Evolutionary conservation across 257 asterid species (phyloP).

Genomic region (Solanum tarijense): DNA sequence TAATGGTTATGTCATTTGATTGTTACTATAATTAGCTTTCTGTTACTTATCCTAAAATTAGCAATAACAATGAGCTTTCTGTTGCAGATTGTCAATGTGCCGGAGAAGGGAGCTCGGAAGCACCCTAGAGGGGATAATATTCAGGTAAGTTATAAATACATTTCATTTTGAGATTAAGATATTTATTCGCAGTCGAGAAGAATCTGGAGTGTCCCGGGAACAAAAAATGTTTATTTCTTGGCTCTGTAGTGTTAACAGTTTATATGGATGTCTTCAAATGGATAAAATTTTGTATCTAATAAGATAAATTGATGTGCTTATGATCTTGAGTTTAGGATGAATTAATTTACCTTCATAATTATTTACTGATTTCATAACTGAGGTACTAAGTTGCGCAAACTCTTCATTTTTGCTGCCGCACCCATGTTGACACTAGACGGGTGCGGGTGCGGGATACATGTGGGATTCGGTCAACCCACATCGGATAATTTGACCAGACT

Average conservation of each 20-base stretch:
- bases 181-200: not conserved
- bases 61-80: not conserved
- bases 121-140: slow-evolving; percentile 99
- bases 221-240: not conserved
- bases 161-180: not conserved
- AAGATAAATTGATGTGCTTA: not conserved
- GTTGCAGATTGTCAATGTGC: slow-evolving; percentile 91
- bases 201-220: not conserved
- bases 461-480: no score
- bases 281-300: not conserved
- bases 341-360: not conserved
- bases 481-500: no score
- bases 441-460: no score
- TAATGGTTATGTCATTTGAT: not conserved
- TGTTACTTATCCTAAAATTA: not conserved
- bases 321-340: not conserved
- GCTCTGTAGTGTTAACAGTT: not conserved
- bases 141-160: slow-evolving; percentile 43
- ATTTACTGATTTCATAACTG: not conserved
- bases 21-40: not conserved
- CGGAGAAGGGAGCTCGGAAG: slow-evolving; percentile 98
- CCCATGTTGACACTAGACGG: no score
- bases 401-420: no score
- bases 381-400: not conserved
- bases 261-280: not conserved